phyloP scores from a whole-genome alignment of 108 stramenopile genomes.

The Asterionellopsis glacialis region DNA sequence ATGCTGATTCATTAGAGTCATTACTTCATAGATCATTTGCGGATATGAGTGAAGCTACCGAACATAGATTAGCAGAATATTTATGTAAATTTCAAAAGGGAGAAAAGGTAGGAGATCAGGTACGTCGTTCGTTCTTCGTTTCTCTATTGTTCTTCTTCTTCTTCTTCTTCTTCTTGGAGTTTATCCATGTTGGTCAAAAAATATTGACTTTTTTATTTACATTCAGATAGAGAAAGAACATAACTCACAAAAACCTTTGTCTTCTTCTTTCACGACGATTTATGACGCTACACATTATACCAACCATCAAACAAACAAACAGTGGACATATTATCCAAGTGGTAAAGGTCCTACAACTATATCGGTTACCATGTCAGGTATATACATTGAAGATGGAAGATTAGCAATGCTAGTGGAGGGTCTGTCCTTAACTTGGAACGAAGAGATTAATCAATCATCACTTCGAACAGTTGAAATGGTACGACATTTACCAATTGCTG shows the following conservation, averaged over 20 bases:
- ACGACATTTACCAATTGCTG: conserved; percentile 44
- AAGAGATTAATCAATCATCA: conserved; percentile 16
- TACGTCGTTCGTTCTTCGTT: too few species aligned
- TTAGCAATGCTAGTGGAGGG: conserved; percentile 15
- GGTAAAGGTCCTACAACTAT: conserved; percentile 24
- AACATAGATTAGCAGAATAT: conserved; percentile 17
- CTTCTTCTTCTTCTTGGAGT: too few species aligned
- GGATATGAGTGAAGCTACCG: conserved; percentile 14
- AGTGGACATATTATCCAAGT: conserved; percentile 44
- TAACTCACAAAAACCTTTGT: too few species aligned
- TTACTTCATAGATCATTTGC: conserved; percentile 19
- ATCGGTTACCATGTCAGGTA: conserved; percentile 12
- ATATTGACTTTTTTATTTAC: too few species aligned
- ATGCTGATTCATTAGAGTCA: conserved; percentile 14
- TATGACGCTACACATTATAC: too few species aligned
- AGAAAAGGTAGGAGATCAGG: conserved; percentile 4
- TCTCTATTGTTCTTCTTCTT: too few species aligned
- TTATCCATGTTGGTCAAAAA: too few species aligned
- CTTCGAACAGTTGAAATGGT: conserved; percentile 41
- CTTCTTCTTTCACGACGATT: too few species aligned
- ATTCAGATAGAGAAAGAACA: too few species aligned
- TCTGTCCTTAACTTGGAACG: too few species aligned
- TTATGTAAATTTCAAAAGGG: conserved; percentile 17
- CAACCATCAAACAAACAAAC: too few species aligned
- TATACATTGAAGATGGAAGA: conserved; percentile 17